phyloP scores from a whole-genome alignment of 805 yeast genomes.

The Pichia thaimueangensis region DNA sequence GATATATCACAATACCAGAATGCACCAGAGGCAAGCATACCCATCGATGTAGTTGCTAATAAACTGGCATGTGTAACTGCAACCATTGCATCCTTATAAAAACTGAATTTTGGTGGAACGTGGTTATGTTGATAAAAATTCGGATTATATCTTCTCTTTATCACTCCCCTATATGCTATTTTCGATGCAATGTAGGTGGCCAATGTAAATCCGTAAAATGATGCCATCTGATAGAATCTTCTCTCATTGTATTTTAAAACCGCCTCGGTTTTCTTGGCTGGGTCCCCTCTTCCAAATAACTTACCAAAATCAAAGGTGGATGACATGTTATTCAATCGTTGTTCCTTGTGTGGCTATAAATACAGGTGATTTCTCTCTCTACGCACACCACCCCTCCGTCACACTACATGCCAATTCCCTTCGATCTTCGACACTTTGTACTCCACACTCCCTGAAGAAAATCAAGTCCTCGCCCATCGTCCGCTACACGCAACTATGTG shows the following conservation, averaged over 20 bases:
- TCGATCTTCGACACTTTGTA: no score
- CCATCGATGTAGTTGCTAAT: slow-evolving; percentile 62
- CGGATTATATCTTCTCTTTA: slow-evolving; percentile 68
- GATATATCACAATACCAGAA: slow-evolving; percentile 79
- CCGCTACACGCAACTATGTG: no score
- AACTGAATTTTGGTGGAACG: slow-evolving; percentile 74
- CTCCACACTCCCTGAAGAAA: no score
- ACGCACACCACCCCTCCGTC: no score
- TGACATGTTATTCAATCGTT: no score
- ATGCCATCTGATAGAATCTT: slow-evolving; percentile 63
- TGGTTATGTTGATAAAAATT: slow-evolving; percentile 78
- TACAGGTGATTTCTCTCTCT: no score
- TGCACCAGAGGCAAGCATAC: slow-evolving; percentile 67
- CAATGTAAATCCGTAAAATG: slow-evolving; percentile 67
- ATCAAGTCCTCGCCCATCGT: no score
- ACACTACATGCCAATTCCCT: no score
- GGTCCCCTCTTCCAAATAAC: slow-evolving; percentile 24
- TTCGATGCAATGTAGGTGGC: slow-evolving; percentile 67
- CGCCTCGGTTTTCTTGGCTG: slow-evolving; percentile 24
- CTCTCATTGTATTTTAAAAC: slow-evolving; percentile 51
- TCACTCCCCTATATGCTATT: slow-evolving; percentile 68
- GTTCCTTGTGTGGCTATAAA: no score
- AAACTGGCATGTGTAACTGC: slow-evolving; percentile 81
- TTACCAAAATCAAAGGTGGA: slow-evolving; percentile 25
- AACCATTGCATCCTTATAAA: slow-evolving; percentile 74